Conservation (phyloP, 306 rosid species). For the Prunus dulcis region DNA sequence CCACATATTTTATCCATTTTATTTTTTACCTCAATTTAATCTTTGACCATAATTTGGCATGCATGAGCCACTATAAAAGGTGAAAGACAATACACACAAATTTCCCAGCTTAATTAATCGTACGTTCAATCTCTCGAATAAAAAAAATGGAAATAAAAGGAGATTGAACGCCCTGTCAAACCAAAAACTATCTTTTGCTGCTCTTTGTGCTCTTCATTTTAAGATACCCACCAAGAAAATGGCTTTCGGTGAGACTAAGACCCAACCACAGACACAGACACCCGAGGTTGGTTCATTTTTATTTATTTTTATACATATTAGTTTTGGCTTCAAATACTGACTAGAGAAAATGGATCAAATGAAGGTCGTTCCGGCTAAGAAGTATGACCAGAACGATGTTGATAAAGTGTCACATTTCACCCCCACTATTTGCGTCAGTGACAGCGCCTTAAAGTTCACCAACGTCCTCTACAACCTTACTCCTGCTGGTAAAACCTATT, state of each 20-base stretch:
- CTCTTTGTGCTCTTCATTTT: no score
- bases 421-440: slow-evolving; percentile 67
- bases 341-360: neutral
- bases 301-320: no score
- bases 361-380: slow-evolving; percentile 55
- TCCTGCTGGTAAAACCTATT: slow-evolving; percentile 56
- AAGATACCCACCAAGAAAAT: neutral
- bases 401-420: slow-evolving; percentile 3
- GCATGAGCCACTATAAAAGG: neutral
- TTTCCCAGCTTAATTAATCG: neutral
- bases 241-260: neutral
- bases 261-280: no score
- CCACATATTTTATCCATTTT: neutral
- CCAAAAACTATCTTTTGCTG: neutral
- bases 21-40: neutral
- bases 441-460: slow-evolving; percentile 78
- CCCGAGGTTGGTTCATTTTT: neutral
- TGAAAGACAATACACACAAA: neutral
- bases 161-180: neutral
- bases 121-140: neutral
- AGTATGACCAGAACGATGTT: slow-evolving; percentile 22
- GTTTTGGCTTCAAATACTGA: neutral
- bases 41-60: neutral
- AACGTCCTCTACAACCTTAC: slow-evolving; percentile 86
- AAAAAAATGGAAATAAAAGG: neutral